These are phyloP conservation scores for Solanum medicagineum DNA, from an alignment of 257 asterid species.

Conservation along the genomic window DNA sequence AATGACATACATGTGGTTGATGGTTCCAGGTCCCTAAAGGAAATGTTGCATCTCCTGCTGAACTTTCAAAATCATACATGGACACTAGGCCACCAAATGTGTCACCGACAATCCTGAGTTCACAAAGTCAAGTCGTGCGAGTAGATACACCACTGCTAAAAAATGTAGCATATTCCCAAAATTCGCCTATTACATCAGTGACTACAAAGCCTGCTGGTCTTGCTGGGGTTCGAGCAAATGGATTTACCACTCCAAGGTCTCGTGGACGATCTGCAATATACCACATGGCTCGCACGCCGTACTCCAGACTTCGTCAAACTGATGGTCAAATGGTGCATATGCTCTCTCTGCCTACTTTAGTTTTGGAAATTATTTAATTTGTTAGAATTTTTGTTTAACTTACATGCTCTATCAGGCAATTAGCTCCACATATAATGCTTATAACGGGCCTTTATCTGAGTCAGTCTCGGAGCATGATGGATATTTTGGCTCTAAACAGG, in stretches of 20 bases:
- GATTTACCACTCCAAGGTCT: slow-evolving; percentile 56
- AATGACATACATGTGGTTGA: slow-evolving; percentile 7
- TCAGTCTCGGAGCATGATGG: slow-evolving; percentile 29
- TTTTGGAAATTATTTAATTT: not conserved
- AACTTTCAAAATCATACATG: slow-evolving; percentile 88
- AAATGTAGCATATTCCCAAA: slow-evolving; percentile 26
- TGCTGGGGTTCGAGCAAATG: slow-evolving; percentile 40
- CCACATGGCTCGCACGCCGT: slow-evolving; percentile 89
- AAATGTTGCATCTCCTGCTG: slow-evolving; percentile 69
- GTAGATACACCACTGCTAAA: slow-evolving; percentile 5
- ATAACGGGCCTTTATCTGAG: slow-evolving; percentile 27
- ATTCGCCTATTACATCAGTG: slow-evolving; percentile 26
- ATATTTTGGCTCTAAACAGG: slow-evolving; percentile 20
- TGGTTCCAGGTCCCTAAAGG: slow-evolving; percentile 44
- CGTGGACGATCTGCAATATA: slow-evolving; percentile 81
- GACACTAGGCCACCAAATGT: slow-evolving; percentile 52
- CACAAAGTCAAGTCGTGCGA: slow-evolving; percentile 28
- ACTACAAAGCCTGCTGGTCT: slow-evolving; percentile 7
- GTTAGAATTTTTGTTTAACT: not conserved
- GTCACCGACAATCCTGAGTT: slow-evolving; percentile 46
- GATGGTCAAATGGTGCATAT: slow-evolving; percentile 41
- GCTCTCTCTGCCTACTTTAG: not conserved
- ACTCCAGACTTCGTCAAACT: slow-evolving; percentile 46
- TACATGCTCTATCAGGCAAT: slow-evolving; percentile 37
- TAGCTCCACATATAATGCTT: slow-evolving; percentile 20